Evolutionary conservation across 805 yeast species (phyloP), one percentile per base, ranked within the genome.

Genomic region (Brettanomyces bruxellensis): DNA sequence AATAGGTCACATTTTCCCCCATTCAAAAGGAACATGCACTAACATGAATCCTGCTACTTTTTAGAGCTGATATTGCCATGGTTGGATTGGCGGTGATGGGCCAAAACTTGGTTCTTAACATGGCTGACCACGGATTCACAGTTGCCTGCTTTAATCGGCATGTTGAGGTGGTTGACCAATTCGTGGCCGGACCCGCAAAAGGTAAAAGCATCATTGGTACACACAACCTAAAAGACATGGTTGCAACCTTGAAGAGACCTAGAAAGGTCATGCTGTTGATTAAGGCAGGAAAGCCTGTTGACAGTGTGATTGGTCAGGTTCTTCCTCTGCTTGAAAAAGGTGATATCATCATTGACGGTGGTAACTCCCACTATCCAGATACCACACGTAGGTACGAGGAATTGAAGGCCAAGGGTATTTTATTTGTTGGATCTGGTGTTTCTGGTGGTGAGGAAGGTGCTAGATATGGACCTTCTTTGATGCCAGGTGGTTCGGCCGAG

Each of bases 391-490:
- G 99, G 73, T 88, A 72, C 76, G 91, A 78, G 49, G 95, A 89
- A 67, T 79, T 91, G 68, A 81, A 84, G 69, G 74, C 70, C 48
- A 81, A 91, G 77, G 98, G 95, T 40, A 82, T 90, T 64, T 73
- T 79, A 55, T 93, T 88, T 59, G 98, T 91, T 54, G 99, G 99
- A 64, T 90, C 96, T 52, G 99, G 99, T 85, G 98, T 93, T 55
- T 91, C 98, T 59, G 99, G 99, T 72, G 99, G 99, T 78, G 99
- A 91, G 75, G 99, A 91, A 70, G 99, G 99, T 78, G 99, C 99
- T 61, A 87, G 99, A 74, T 79, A 86, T 71, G 99, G 99, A 64
- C 99, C 99, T 53, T 90, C 98, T 53, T 79, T 91, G 70, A 91
- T 91, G 99, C 99, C 99, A 60, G 99, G 99, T 82, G 99, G 99